phyloP scores from a whole-genome alignment of 306 rosid species.

The Corylus avellana region DNA sequence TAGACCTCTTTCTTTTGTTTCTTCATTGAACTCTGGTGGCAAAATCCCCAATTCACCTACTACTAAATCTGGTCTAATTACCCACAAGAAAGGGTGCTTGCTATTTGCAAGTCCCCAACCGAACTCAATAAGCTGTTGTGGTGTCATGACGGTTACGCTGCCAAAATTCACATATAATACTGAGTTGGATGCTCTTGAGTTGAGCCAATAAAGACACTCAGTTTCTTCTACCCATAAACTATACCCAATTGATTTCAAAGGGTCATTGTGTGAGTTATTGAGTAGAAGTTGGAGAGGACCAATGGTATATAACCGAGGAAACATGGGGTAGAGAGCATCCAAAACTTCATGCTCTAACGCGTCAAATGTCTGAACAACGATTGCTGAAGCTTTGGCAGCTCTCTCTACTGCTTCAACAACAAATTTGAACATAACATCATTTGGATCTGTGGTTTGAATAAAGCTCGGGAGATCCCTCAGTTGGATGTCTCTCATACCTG shows the following conservation, averaged over 20 bases:
- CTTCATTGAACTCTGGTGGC: background rate
- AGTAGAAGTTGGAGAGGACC: conserved; percentile 12
- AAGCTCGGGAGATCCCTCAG: conserved; percentile 15
- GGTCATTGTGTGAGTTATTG: background rate
- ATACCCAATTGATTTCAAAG: background rate
- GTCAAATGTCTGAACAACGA: conserved; percentile 10
- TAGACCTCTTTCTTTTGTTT: conserved; percentile 16
- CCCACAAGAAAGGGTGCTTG: conserved; percentile 16
- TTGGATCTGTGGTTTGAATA: background rate
- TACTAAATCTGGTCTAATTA: conserved; percentile 21
- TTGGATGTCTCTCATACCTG: background rate
- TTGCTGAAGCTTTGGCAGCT: background rate
- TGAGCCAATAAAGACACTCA: conserved; percentile 21
- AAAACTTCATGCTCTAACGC: conserved; percentile 21
- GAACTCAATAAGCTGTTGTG: conserved; percentile 4
- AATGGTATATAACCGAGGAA: conserved; percentile 1
- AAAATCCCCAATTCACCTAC: background rate
- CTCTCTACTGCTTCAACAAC: background rate
- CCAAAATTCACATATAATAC: conserved; percentile 23
- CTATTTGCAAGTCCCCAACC: conserved; percentile 25
- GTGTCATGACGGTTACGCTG: background rate
- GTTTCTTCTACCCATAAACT: conserved; percentile 18
- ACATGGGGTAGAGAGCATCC: conserved; percentile 7
- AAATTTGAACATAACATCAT: background rate
- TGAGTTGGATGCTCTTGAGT: background rate